Percentiles rank a stretch among this genome's conserved stretches.
phyloP scores from a whole-genome alignment of 257 asterid genomes.

The Fraxinus americana region DNA sequence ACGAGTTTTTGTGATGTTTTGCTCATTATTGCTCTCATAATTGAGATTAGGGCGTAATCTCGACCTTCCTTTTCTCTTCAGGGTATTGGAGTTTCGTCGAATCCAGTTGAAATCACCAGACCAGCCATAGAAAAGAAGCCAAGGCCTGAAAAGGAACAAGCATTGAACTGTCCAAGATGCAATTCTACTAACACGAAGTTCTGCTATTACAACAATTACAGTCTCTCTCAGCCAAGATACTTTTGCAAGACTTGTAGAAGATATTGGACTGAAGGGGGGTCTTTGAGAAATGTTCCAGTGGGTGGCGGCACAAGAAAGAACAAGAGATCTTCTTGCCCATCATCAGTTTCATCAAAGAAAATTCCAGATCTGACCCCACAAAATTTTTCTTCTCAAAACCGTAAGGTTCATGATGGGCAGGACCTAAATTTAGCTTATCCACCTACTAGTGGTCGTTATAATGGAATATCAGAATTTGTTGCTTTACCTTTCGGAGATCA shows the following conservation, averaged over 20 bases:
- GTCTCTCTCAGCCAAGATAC: conserved; percentile 83
- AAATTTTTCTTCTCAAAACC: conserved; percentile 43
- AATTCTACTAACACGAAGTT: conserved; percentile 81
- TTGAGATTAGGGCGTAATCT: neutral
- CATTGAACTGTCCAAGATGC: conserved; percentile 82
- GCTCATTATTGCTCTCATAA: neutral
- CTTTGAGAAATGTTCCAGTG: conserved; percentile 78
- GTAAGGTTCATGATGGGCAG: conserved; percentile 43
- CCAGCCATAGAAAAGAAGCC: conserved; percentile 49
- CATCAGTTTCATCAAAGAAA: conserved; percentile 34
- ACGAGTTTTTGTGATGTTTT: neutral
- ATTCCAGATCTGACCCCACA: conserved; percentile 39
- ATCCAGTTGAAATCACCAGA: conserved; percentile 39
- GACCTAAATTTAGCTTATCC: conserved; percentile 54
- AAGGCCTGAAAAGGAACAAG: conserved; percentile 67
- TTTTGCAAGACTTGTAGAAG: conserved; percentile 85
- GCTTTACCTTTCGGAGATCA: conserved; percentile 17
- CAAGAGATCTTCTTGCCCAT: conserved; percentile 44
- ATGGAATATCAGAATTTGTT: conserved; percentile 30
- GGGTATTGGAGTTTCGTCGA: conserved; percentile 48
- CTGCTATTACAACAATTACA: conserved; percentile 86
- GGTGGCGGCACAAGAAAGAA: conserved; percentile 89
- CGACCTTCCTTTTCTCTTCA: neutral
- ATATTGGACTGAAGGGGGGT: conserved; percentile 91
- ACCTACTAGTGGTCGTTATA: conserved; percentile 14